Evolutionary conservation across 2,329 filamentous ascomycete species (phyloP).

Genomic region (Fusarium tjaetaba): DNA sequence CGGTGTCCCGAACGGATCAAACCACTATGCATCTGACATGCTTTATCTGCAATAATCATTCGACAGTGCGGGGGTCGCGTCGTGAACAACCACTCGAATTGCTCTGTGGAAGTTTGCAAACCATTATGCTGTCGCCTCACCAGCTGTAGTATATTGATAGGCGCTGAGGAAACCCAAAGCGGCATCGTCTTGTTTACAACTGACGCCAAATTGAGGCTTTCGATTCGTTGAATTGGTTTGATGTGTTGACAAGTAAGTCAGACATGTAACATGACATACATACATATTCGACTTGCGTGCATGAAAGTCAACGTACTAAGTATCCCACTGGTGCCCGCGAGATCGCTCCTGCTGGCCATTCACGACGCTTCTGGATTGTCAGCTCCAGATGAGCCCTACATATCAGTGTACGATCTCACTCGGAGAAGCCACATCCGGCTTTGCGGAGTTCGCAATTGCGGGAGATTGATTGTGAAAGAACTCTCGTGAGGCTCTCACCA

Average conservation of each 20-base stretch:
- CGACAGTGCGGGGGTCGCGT: conserved; percentile 23
- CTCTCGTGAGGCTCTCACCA: background rate
- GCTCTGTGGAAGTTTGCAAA: conserved; percentile 25
- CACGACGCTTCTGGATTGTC: background rate
- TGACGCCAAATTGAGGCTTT: conserved; percentile 10
- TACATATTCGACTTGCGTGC: conserved; percentile 14
- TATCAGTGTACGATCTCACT: conserved; percentile 1
- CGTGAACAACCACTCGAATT: conserved; percentile 24
- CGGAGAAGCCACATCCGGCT: conserved; percentile 7
- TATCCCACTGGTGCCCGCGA: background rate
- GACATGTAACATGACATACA: conserved; percentile 28
- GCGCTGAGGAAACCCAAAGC: conserved; percentile 5
- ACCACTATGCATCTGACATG: conserved; percentile 8
- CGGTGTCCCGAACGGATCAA: background rate
- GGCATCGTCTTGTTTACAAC: conserved; percentile 29
- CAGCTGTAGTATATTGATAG: conserved; percentile 16
- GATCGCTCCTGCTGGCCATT: conserved; percentile 3
- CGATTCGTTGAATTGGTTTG: conserved; percentile 2
- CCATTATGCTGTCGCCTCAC: conserved; percentile 28
- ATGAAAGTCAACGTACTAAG: background rate
- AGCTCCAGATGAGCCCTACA: background rate
- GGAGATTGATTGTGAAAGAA: background rate
- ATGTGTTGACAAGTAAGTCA: conserved; percentile 32
- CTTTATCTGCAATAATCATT: conserved; percentile 7
- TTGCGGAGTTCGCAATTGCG: conserved; percentile 36